phyloP scores from a whole-genome alignment of 2,329 filamentous ascomycete genomes.

The Lasiodiplodia citricola region DNA sequence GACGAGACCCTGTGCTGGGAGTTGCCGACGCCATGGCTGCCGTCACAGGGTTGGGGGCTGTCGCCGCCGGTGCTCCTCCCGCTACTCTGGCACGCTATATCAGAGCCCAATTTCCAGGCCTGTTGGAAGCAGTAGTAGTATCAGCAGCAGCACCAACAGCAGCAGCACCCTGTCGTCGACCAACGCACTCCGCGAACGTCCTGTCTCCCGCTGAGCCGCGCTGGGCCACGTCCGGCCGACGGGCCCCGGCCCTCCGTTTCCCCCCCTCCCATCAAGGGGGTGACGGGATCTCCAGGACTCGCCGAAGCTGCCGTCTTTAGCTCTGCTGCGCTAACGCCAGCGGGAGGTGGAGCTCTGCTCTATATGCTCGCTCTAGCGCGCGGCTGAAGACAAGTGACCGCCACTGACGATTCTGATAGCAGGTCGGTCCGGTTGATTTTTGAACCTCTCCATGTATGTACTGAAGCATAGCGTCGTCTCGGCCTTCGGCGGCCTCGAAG shows the following conservation, averaged over 20 bases:
- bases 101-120: constrained; percentile 23
- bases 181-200: neutral
- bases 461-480: constrained; percentile 6
- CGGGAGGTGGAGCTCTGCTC: constrained; percentile 10
- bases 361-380: constrained; percentile 4
- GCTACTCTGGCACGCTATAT: constrained; percentile 24
- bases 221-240: neutral
- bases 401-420: constrained; percentile 16
- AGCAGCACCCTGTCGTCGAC: neutral
- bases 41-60: constrained; percentile 24
- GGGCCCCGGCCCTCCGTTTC: constrained; percentile 3
- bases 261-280: constrained; percentile 1
- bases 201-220: constrained; percentile 11
- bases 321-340: constrained; percentile 1
- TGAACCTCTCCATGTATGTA: constrained; percentile 2
- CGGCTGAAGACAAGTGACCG: constrained; percentile 17
- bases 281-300: constrained; percentile 5
- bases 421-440: constrained; percentile 21
- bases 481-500: constrained; percentile 8
- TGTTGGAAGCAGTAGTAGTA: neutral
- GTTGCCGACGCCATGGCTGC: constrained; percentile 24
- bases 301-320: constrained; percentile 2
- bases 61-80: constrained; percentile 20
- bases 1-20: constrained; percentile 22
- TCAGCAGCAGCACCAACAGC: neutral